Evolutionary conservation across 805 yeast genomes (phyloP).

Genomic region (Barnettozyma californica): DNA sequence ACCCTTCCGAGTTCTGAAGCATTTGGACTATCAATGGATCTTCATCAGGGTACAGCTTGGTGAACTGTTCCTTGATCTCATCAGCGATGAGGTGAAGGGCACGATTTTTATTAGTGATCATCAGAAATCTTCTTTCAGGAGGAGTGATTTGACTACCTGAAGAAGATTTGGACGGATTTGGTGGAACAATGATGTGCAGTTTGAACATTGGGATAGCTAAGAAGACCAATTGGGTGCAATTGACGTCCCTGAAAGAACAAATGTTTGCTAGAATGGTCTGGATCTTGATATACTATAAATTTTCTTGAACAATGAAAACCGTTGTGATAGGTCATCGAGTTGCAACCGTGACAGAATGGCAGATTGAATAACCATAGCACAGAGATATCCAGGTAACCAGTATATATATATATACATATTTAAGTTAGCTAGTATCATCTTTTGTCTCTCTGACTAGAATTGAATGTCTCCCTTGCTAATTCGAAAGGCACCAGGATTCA

Average conservation of each 20-base stretch:
- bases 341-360: not conserved
- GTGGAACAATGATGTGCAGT: not conserved
- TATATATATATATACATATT: too few species aligned
- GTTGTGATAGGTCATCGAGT: not conserved
- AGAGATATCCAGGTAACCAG: too few species aligned
- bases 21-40: slow-evolving; percentile 48
- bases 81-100: slow-evolving; percentile 43
- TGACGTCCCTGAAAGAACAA: not conserved
- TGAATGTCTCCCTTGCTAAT: too few species aligned
- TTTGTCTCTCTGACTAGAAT: too few species aligned
- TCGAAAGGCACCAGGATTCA: too few species aligned
- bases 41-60: slow-evolving; percentile 60
- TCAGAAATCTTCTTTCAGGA: slow-evolving; percentile 48
- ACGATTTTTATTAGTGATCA: slow-evolving; percentile 47
- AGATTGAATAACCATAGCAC: not conserved
- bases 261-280: too few species aligned
- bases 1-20: slow-evolving; percentile 59
- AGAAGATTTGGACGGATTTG: not conserved
- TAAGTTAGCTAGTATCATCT: too few species aligned
- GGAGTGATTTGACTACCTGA: not conserved
- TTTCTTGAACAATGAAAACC: not conserved
- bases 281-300: too few species aligned
- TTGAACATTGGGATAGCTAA: slow-evolving; percentile 4
- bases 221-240: too few species aligned
- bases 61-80: slow-evolving; percentile 51